Evolutionary conservation across 2,329 filamentous ascomycete species (phyloP).

Genomic region (Colletotrichum sansevieriae): DNA sequence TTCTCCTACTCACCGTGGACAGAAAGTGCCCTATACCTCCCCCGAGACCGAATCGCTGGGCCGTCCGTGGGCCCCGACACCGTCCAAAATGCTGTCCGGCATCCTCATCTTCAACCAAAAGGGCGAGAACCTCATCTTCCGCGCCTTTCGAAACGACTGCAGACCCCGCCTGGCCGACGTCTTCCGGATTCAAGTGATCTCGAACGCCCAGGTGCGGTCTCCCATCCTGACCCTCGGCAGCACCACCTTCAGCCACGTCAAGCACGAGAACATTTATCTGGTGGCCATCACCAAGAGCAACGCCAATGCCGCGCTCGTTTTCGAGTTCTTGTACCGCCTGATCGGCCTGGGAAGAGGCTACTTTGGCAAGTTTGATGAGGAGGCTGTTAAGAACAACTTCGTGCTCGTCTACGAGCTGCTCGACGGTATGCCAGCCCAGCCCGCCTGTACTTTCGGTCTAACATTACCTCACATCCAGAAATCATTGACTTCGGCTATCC

Average conservation of each 20-base stretch:
- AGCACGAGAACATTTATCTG: conserved; percentile 98
- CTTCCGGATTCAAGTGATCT: conserved; percentile 99
- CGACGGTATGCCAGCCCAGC: conserved; percentile 73
- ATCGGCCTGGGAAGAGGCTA: conserved; percentile 93
- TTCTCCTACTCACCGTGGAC: neutral
- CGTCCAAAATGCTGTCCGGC: conserved; percentile 89
- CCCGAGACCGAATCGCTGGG: conserved; percentile 9
- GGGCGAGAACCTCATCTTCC: conserved; percentile 99
- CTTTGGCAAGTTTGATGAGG: conserved; percentile 99
- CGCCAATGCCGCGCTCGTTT: conserved; percentile 96
- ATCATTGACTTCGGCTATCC: conserved; percentile 99
- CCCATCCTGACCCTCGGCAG: conserved; percentile 97
- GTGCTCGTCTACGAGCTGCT: conserved; percentile 97
- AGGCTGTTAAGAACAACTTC: conserved; percentile 99
- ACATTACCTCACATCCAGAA: conserved; percentile 65
- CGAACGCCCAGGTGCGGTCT: conserved; percentile 96
- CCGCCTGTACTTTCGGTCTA: neutral
- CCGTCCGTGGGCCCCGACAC: conserved; percentile 7
- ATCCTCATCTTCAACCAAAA: conserved; percentile 99
- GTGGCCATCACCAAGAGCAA: conserved; percentile 99
- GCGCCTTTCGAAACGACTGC: conserved; percentile 98
- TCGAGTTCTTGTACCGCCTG: conserved; percentile 96
- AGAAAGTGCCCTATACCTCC: neutral
- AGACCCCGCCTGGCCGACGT: conserved; percentile 97
- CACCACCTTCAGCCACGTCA: conserved; percentile 99